Percentiles rank a stretch among this genome's conserved stretches.
phyloP scores from a whole-genome alignment of 345 rosid species.

The Lumnitzera littorea region DNA sequence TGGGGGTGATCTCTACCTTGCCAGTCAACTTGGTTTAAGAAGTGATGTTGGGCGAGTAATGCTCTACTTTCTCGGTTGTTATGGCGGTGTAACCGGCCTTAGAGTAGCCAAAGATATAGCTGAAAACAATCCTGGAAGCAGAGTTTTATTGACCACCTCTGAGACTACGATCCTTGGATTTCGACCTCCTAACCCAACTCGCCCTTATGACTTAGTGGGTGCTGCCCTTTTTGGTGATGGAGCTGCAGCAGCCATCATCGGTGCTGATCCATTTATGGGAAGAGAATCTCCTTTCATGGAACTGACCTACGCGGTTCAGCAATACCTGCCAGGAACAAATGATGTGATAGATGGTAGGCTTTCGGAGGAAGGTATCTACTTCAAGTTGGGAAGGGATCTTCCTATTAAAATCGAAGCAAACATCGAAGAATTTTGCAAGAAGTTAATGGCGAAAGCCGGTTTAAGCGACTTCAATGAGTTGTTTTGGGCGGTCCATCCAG shows the following conservation, averaged over 20 bases:
- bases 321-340: slow-evolving; percentile 80
- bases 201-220: slow-evolving; percentile 89
- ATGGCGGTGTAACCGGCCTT: slow-evolving; percentile 88
- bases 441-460: slow-evolving; percentile 45
- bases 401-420: slow-evolving; percentile 85
- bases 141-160: slow-evolving; percentile 69
- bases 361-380: slow-evolving; percentile 80
- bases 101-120: slow-evolving; percentile 95
- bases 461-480: slow-evolving; percentile 50
- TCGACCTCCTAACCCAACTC: slow-evolving; percentile 76
- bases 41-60: slow-evolving; percentile 69
- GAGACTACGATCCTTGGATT: slow-evolving; percentile 92
- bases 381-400: slow-evolving; percentile 86
- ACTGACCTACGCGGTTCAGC: slow-evolving; percentile 67
- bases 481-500: slow-evolving; percentile 97
- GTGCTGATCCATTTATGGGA: slow-evolving; percentile 46
- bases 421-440: slow-evolving; percentile 74
- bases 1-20: slow-evolving; percentile 82
- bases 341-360: slow-evolving; percentile 70
- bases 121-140: slow-evolving; percentile 90
- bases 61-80: slow-evolving; percentile 89
- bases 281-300: slow-evolving; percentile 83
- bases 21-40: slow-evolving; percentile 58
- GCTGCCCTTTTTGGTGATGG: slow-evolving; percentile 97
- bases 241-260: slow-evolving; percentile 73